phyloP scores from a whole-genome alignment of 345 rosid genomes.

The Rhodamnia argentea region DNA sequence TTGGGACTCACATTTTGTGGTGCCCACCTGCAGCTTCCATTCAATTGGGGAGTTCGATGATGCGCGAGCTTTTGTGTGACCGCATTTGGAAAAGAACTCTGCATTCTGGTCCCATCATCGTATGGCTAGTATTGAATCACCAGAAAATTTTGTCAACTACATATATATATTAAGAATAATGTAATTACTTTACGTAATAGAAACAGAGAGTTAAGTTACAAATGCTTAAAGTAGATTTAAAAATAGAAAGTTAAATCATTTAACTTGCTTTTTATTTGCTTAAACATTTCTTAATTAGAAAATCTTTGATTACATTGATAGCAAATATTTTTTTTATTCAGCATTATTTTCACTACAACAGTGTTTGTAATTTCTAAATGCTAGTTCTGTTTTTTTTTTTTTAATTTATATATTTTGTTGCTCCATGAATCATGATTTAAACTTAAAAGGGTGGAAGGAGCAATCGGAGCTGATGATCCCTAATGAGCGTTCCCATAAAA shows the following conservation, averaged over 20 bases:
- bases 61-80: too few species aligned
- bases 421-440: not conserved
- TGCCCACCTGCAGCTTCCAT: too few species aligned
- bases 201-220: not conserved
- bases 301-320: not conserved
- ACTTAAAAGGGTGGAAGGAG: not conserved
- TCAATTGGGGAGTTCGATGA: too few species aligned
- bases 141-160: too few species aligned
- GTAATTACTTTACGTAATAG: not conserved
- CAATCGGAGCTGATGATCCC: not conserved
- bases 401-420: not conserved
- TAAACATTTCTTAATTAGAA: not conserved
- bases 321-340: not conserved
- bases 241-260: not conserved
- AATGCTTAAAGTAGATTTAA: not conserved
- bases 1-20: too few species aligned
- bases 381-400: too few species aligned
- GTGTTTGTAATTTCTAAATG: not conserved
- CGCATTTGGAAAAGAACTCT: too few species aligned
- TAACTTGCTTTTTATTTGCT: not conserved
- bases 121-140: too few species aligned
- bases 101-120: too few species aligned
- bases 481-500: not conserved
- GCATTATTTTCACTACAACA: not conserved
- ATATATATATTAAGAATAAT: too few species aligned